These are phyloP conservation scores for Lasiosphaeris hirsuta DNA, from an alignment of 495 filamentous ascomycete genomes.

Conservation along the genomic window DNA sequence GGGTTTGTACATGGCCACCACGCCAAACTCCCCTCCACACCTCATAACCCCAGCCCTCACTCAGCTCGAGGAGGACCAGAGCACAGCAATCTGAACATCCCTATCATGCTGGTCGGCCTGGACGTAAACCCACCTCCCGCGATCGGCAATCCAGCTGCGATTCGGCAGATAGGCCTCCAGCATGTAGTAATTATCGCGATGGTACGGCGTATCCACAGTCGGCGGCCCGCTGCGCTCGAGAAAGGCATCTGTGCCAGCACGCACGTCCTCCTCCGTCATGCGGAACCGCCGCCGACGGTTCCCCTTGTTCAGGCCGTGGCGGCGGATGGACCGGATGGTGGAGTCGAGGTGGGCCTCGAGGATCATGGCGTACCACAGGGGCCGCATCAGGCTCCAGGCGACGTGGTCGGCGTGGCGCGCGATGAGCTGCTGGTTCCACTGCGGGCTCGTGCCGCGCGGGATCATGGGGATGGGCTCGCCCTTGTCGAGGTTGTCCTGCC, in stretches of 20 bases:
- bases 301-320: constrained; percentile 44
- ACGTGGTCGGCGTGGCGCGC: constrained; percentile 38
- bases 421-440: constrained; percentile 47
- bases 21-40: too few species aligned
- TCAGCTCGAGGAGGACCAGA: too few species aligned
- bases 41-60: too few species aligned
- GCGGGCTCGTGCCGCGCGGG: constrained; percentile 36
- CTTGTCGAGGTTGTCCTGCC: constrained; percentile 48
- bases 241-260: constrained; percentile 45
- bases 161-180: constrained; percentile 49
- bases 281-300: constrained; percentile 46
- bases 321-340: constrained; percentile 46
- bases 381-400: constrained; percentile 36
- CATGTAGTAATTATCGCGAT: constrained; percentile 54
- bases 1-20: too few species aligned
- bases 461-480: constrained; percentile 51
- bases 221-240: constrained; percentile 43
- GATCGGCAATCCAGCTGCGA: constrained; percentile 40
- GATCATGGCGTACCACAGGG: constrained; percentile 47
- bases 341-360: constrained; percentile 51
- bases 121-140: constrained; percentile 42
- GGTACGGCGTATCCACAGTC: constrained; percentile 47
- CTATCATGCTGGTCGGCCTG: constrained; percentile 42
- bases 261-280: constrained; percentile 43
- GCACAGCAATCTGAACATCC: constrained; percentile 22